Percentiles rank a stretch among this genome's conserved stretches.
phyloP scores from a whole-genome alignment of 345 rosid genomes.

The Citrus glauca region DNA sequence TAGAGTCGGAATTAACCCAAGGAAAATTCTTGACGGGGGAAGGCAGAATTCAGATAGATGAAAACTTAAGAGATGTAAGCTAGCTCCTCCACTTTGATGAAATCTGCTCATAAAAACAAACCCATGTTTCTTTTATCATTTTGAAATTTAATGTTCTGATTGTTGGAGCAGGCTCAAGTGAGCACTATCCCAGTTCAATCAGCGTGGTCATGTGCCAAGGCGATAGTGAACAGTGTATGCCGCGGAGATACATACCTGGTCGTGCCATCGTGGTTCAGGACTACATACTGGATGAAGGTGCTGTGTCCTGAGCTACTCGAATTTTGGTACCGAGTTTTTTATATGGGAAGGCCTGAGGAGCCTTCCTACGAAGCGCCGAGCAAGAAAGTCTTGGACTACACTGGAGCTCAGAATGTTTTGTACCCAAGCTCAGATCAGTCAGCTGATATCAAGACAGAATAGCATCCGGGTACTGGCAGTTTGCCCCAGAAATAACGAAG shows the following conservation, averaged over 20 bases:
- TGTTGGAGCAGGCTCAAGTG: slow-evolving; percentile 31
- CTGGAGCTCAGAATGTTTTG: background rate
- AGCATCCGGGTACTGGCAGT: background rate
- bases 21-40: slow-evolving; percentile 33
- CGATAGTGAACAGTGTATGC: slow-evolving; percentile 49
- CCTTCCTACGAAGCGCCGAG: slow-evolving; percentile 18
- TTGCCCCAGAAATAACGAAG: background rate
- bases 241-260: slow-evolving; percentile 46
- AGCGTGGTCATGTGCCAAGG: slow-evolving; percentile 29
- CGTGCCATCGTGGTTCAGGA: slow-evolving; percentile 44
- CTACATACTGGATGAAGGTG: slow-evolving; percentile 40
- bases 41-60: slow-evolving; percentile 35
- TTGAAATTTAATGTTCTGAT: background rate
- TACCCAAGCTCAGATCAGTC: background rate
- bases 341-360: slow-evolving; percentile 6
- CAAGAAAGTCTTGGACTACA: background rate
- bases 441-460: background rate
- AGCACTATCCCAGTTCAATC: slow-evolving; percentile 31
- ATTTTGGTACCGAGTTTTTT: slow-evolving; percentile 24
- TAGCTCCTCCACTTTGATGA: background rate
- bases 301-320: slow-evolving; percentile 49
- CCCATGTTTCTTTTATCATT: background rate
- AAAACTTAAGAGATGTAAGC: slow-evolving; percentile 45
- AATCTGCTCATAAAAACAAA: background rate
- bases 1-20: slow-evolving; percentile 48